phyloP scores from a whole-genome alignment of 129 eudicot species.

The Deinandra increscens region DNA sequence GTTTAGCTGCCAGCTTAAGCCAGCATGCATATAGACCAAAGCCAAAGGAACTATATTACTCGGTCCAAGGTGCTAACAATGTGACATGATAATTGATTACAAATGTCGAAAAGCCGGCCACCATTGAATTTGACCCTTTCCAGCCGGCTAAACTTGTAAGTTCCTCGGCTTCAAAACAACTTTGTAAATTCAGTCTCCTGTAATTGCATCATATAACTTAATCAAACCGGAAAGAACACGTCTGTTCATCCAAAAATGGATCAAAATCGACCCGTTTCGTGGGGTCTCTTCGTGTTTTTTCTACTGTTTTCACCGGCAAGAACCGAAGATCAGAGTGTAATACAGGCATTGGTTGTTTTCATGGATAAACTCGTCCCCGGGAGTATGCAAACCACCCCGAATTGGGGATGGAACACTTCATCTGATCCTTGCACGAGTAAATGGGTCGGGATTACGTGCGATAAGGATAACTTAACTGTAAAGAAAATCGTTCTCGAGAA shows the following conservation, averaged over 20 bases:
- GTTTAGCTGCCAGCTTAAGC: slow-evolving; percentile 4
- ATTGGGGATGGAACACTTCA: slow-evolving; percentile 62
- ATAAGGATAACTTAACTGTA: slow-evolving; percentile 26
- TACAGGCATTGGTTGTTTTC: slow-evolving; percentile 44
- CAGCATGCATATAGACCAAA: slow-evolving; percentile 36
- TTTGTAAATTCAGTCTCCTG: slow-evolving; percentile 10
- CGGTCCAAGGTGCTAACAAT: slow-evolving; percentile 17
- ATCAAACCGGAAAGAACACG: slow-evolving; percentile 2
- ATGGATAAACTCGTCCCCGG: slow-evolving; percentile 56
- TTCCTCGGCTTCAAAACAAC: slow-evolving; percentile 6
- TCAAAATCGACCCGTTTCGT: slow-evolving; percentile 25
- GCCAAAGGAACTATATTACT: neutral
- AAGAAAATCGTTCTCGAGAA: slow-evolving; percentile 57
- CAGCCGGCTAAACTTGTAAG: slow-evolving; percentile 32
- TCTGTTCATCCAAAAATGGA: slow-evolving; percentile 20
- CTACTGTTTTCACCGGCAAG: slow-evolving; percentile 31
- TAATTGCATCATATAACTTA: slow-evolving; percentile 15
- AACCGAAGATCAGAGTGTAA: slow-evolving; percentile 44
- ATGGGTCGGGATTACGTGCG: slow-evolving; percentile 65
- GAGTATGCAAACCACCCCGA: slow-evolving; percentile 15
- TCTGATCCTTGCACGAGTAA: slow-evolving; percentile 63
- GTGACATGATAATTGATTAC: slow-evolving; percentile 16
- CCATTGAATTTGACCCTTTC: slow-evolving; percentile 33
- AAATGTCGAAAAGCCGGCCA: slow-evolving; percentile 37
- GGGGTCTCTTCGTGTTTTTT: slow-evolving; percentile 16